phyloP scores from a whole-genome alignment of 495 filamentous ascomycete genomes.

The Polyplosphaeria fusca region DNA sequence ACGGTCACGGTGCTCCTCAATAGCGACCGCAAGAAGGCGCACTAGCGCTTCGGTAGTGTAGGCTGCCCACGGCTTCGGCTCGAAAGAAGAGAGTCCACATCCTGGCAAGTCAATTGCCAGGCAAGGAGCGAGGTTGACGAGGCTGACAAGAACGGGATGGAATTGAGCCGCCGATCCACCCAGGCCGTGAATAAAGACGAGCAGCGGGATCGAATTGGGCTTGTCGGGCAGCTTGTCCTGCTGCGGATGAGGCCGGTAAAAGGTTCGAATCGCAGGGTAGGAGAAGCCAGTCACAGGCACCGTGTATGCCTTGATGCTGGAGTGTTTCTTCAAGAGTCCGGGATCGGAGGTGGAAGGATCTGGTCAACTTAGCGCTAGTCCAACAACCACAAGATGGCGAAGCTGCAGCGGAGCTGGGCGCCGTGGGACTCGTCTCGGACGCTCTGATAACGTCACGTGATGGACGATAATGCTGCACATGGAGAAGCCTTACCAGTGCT shows the following conservation, averaged over 20 bases:
- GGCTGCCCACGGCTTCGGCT: constrained; percentile 67
- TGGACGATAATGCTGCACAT: not conserved
- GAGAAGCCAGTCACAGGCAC: constrained; percentile 46
- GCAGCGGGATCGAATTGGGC: constrained; percentile 70
- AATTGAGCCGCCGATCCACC: constrained; percentile 90
- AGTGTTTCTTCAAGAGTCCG: constrained; percentile 72
- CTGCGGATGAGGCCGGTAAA: constrained; percentile 78
- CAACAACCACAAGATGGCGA: no score
- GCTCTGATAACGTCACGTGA: no score
- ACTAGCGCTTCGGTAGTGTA: constrained; percentile 74
- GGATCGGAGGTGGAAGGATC: constrained; percentile 56
- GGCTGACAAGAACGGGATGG: constrained; percentile 71
- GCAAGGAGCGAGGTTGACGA: constrained; percentile 82
- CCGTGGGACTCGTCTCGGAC: no score
- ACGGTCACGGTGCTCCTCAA: constrained; percentile 64
- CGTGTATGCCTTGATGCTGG: constrained; percentile 65
- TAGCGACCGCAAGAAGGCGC: constrained; percentile 68
- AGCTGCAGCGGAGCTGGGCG: not conserved
- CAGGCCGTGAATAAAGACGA: constrained; percentile 90
- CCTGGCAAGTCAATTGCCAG: constrained; percentile 88
- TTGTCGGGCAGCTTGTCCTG: constrained; percentile 68
- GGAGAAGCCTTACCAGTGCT: constrained; percentile 13
- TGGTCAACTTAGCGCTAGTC: no score
- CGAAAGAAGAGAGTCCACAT: constrained; percentile 74
- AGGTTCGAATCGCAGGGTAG: constrained; percentile 77